Evolutionary conservation across 805 yeast species (phyloP).

Genomic region (Candida michaelii): DNA sequence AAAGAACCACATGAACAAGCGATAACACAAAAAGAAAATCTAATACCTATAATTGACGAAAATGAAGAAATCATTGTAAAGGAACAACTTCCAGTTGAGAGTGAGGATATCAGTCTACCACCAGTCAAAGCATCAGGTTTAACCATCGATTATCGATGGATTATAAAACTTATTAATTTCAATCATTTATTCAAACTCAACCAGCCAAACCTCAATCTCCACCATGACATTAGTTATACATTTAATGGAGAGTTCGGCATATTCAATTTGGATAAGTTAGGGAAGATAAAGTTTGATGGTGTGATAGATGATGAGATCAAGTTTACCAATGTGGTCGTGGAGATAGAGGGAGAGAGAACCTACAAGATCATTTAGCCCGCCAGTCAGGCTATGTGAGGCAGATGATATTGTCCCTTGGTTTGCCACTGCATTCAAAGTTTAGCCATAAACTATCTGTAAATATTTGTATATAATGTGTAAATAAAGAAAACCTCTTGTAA

Average conservation of each 20-base stretch:
- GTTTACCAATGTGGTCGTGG: conserved; percentile 11
- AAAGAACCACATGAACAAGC: not conserved
- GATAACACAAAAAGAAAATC: not conserved
- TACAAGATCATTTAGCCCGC: conserved; percentile 14
- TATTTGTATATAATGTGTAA: no score
- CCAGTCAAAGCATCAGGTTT: conserved; percentile 2
- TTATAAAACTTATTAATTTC: conserved; percentile 13
- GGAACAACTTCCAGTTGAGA: not conserved
- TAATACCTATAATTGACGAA: not conserved
- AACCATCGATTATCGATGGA: conserved; percentile 12
- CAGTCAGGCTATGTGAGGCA: no score
- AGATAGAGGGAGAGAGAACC: conserved; percentile 9
- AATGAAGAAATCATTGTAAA: not conserved
- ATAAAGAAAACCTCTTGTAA: no score
- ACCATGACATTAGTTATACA: conserved; percentile 10
- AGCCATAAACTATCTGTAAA: no score
- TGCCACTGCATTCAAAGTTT: no score
- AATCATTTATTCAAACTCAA: conserved; percentile 9
- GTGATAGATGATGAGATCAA: conserved; percentile 13
- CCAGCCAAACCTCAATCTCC: conserved; percentile 12
- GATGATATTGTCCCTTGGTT: not conserved
- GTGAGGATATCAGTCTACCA: no score
- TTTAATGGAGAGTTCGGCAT: conserved; percentile 14
- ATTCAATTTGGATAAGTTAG: conserved; percentile 8
- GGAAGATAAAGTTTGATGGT: conserved; percentile 14